Evolutionary conservation across 805 yeast species (phyloP).

Genomic region (Saccharomycopsis schoenii): DNA sequence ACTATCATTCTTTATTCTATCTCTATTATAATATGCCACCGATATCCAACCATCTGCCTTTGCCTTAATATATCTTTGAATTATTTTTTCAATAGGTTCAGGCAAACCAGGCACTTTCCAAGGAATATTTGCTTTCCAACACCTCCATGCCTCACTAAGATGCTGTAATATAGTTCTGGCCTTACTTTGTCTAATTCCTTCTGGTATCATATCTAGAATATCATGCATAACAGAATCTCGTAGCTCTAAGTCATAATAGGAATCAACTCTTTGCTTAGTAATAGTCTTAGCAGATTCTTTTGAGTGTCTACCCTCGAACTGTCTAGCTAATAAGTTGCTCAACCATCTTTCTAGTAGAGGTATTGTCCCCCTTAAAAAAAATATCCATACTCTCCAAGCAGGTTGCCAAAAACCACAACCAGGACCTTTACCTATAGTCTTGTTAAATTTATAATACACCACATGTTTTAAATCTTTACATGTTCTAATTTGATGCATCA

Average conservation of each 20-base stretch:
- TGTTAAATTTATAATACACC: slow-evolving; percentile 75
- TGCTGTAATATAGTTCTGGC: slow-evolving; percentile 86
- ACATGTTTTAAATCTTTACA: slow-evolving; percentile 94
- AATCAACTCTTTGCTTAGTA: slow-evolving; percentile 91
- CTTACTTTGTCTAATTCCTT: slow-evolving; percentile 78
- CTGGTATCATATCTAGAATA: slow-evolving; percentile 94
- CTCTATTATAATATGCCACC: slow-evolving; percentile 87
- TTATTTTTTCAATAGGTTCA: slow-evolving; percentile 75
- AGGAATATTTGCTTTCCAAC: slow-evolving; percentile 98
- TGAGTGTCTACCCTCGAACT: slow-evolving; percentile 89
- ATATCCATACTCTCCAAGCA: slow-evolving; percentile 95
- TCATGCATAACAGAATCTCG: slow-evolving; percentile 94
- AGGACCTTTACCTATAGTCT: slow-evolving; percentile 90
- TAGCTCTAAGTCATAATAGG: slow-evolving; percentile 86
- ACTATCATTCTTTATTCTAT: slow-evolving; percentile 78
- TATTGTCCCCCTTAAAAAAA: slow-evolving; percentile 80
- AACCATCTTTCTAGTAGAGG: slow-evolving; percentile 93
- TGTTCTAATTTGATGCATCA: slow-evolving; percentile 95
- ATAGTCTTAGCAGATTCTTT: slow-evolving; percentile 89
- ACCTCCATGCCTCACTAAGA: slow-evolving; percentile 96
- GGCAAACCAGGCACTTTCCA: slow-evolving; percentile 98
- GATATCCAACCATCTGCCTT: slow-evolving; percentile 97
- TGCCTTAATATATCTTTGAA: slow-evolving; percentile 82
- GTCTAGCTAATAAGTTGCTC: slow-evolving; percentile 82
- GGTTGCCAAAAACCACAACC: slow-evolving; percentile 99